Evolutionary conservation across 331 rosid species (phyloP).

Genomic region (Rosa hybrid): DNA sequence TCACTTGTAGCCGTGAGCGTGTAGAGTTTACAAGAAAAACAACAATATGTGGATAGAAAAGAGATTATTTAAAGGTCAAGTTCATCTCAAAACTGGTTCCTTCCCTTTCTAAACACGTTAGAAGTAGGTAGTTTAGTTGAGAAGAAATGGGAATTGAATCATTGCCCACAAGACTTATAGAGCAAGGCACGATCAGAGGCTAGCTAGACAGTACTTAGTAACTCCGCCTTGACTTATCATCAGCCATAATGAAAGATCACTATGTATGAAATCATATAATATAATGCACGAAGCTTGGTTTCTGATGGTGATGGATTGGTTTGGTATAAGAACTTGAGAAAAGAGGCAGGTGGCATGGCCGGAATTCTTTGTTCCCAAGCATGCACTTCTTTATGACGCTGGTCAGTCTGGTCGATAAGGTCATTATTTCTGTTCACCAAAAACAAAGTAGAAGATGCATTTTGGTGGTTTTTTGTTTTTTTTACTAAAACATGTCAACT

Average conservation of each 20-base stretch:
- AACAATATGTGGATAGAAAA: background rate
- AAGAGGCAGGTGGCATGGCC: background rate
- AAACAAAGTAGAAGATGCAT: background rate
- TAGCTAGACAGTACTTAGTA: background rate
- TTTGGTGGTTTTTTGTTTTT: background rate
- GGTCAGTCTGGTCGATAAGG: background rate
- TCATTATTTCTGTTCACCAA: background rate
- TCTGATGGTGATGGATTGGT: background rate
- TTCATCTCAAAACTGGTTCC: background rate
- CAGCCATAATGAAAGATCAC: background rate
- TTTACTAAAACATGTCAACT: no score
- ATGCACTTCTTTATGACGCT: background rate
- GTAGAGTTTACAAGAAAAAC: background rate
- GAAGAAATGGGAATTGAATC: background rate
- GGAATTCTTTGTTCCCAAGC: background rate
- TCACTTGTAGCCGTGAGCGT: background rate
- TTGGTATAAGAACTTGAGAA: background rate
- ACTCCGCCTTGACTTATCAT: conserved; percentile 10
- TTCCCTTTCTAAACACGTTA: background rate
- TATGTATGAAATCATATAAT: background rate
- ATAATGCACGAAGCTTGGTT: background rate
- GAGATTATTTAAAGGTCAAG: background rate
- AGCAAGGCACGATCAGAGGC: background rate
- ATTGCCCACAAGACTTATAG: background rate
- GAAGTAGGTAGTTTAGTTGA: conserved; percentile 21